These are phyloP conservation scores for Neospora caninum DNA, from an alignment of 169 alveolate genomes.

Conservation along the genomic window DNA sequence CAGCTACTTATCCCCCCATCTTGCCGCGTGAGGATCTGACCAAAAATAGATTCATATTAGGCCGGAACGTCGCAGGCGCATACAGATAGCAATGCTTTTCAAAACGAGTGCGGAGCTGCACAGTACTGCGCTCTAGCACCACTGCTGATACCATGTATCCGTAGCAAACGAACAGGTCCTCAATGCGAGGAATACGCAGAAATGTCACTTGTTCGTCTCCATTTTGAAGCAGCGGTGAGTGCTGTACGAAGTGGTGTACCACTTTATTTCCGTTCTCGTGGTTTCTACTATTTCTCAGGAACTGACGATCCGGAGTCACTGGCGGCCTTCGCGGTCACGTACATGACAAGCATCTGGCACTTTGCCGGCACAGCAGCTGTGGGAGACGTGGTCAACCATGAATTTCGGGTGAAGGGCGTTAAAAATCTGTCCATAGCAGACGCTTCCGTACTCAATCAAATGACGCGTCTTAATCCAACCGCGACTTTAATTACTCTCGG, in stretches of 20 bases:
- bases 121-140: too few species aligned
- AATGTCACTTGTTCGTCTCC: not conserved
- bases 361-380: conserved; percentile 69
- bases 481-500: conserved; percentile 69
- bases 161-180: too few species aligned
- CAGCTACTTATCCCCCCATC: conserved; percentile 69
- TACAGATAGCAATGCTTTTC: too few species aligned
- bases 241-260: not conserved
- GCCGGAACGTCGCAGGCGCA: not conserved
- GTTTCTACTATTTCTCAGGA: conserved; percentile 36
- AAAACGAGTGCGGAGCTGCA: not conserved
- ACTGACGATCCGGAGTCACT: conserved; percentile 66
- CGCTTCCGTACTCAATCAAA: conserved; percentile 66
- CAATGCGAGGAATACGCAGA: too few species aligned
- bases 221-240: not conserved
- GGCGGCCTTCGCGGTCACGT: conserved; percentile 67
- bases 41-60: not conserved
- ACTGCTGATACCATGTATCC: too few species aligned
- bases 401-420: conserved; percentile 65
- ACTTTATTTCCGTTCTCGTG: not conserved
- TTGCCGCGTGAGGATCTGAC: conserved; percentile 61
- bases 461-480: conserved; percentile 71
- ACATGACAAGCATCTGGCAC: conserved; percentile 75
- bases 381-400: conserved; percentile 72
- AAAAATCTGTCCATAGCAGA: conserved; percentile 69